Base-by-base conservation (phyloP, 2,329 filamentous ascomycete species). In the Epichloe uncinata region DNA sequence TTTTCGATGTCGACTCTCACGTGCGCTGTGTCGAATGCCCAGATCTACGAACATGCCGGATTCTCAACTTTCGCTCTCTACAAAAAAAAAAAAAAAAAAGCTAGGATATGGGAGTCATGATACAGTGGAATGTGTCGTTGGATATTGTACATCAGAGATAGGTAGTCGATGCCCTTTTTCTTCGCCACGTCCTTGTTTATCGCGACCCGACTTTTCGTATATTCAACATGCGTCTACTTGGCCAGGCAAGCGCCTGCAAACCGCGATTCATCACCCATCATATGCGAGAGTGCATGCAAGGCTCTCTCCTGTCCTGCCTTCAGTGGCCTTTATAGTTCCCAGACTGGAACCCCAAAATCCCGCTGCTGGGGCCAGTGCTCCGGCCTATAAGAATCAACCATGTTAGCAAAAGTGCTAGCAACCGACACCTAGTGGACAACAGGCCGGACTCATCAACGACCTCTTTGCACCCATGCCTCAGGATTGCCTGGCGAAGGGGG, bases 271-370 rank as follows among this genome's bases (percentile, higher is more conserved):
- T 15, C n/a, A n/a, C 34, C n/a, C 26, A 8, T 6, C 13, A 20
- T 26, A 13, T 9, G 13, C n/a, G 15, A 30, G 7, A 6, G 12
- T 37, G 34, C 33, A n/a, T 4, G 15, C 3, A n/a, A 20, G 18
- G 42, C 33, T 45, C 26, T 26, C 22, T 15, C 15, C 15, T 16
- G 11, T 3, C 36, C 16, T 26, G 4, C 16, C 33, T n/a, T 40
- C 2, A 3, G 16, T n/a, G 18, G 15, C 36, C 20, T 9, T 52
- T 57, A 70, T 50, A 71, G 50, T 50, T 68, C 63, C 69, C 68
- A 70, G 37, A 67, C 63, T 12, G 68, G 68, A n/a, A 70, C 62
- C 9, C 61, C 60, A 57, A 71, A 71, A 54, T 70, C 60, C 47
- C 68, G 60, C 44, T 64, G 60, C 52, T 65, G 60, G 4, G 68